Conservation (phyloP, 805 yeast genomes). For the Vanderwaltozyma polyspora region DNA sequence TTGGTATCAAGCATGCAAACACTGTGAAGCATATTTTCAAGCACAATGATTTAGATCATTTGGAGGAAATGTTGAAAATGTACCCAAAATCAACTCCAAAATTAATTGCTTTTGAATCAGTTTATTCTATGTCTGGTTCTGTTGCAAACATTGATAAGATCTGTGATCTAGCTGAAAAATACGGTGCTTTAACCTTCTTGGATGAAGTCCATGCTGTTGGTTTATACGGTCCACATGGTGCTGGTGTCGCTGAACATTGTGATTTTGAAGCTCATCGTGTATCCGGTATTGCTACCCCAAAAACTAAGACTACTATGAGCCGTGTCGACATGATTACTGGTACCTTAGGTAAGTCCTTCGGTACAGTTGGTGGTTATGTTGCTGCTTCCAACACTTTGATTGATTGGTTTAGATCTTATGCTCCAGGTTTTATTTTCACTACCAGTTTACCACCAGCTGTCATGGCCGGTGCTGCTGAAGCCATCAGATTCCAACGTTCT, state of each 20-base stretch:
- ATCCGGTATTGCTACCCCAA: slow-evolving; percentile 49
- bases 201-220: slow-evolving; percentile 99
- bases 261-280: slow-evolving; percentile 75
- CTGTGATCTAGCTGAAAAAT: slow-evolving; percentile 93
- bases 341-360: slow-evolving; percentile 93
- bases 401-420: slow-evolving; percentile 92
- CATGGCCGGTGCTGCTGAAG: slow-evolving; percentile 89
- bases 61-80: slow-evolving; percentile 65
- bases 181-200: slow-evolving; percentile 91
- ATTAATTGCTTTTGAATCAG: slow-evolving; percentile 92
- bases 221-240: slow-evolving; percentile 98
- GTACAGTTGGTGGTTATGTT: slow-evolving; percentile 95
- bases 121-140: slow-evolving; percentile 97
- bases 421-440: slow-evolving; percentile 96
- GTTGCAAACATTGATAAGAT: slow-evolving; percentile 87
- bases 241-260: slow-evolving; percentile 96
- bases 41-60: slow-evolving; percentile 78
- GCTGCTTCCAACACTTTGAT: slow-evolving; percentile 76
- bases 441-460: slow-evolving; percentile 95
- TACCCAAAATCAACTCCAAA: slow-evolving; percentile 87
- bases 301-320: slow-evolving; percentile 38
- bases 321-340: slow-evolving; percentile 95
- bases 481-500: slow-evolving; percentile 73
- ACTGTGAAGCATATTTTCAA: slow-evolving; percentile 81
- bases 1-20: slow-evolving; percentile 85